Base-by-base conservation (phyloP, 2,329 filamentous ascomycete genomes). In the Aspergillaceae sp. region DNA sequence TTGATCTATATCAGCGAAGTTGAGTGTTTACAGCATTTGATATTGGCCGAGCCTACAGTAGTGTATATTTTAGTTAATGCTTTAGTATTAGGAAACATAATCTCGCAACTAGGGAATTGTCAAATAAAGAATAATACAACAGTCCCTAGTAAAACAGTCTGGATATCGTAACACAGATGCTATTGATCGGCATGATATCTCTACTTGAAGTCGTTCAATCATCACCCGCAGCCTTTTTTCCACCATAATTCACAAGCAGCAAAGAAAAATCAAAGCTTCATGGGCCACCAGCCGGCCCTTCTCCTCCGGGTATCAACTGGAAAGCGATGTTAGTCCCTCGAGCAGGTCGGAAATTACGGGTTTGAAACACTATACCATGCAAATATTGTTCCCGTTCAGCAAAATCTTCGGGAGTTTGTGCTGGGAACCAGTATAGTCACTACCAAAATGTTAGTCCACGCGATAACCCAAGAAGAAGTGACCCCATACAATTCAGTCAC, bases 341-440 rank as follows among this genome's bases (percentile, higher is more conserved):
- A 3, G 26, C n/a, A 38, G 8, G n/a, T n/a, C 10, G 8, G 19
- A 7, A 11, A 7, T 8, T 7, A 34, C 7, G 11, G 10, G 9
- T 2, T 32, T 32, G 8, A 32, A 2, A 6, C 8, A 33, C 44
- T 76, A 46, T 78, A 95, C 92, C 92, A 98, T 98, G 86, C 91
- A 97, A 54, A 98, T 88, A 62, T 97, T 97, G 73, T 98, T 98
- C 47, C 92, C 92, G 62, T 98, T 98, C 35, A 98, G 74, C 37
- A 98, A 72, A 51, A 98, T 95, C 76, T 97, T 97, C 43, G 89
- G 79, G 36, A 98, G 79, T 68, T 94, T 94, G 40, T 83, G 86
- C 68, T 91, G 84, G 58, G 85, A 82, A 51, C 91, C 91, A 4
- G 83, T 83, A 71, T 94, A 94, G 71, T 98, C 92, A 65, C 91